Percentiles rank a stretch among this genome's conserved stretches.
Evolutionary conservation across 495 filamentous ascomycete genomes (phyloP).

Genomic region (Hypomontagnella monticulosa): DNA sequence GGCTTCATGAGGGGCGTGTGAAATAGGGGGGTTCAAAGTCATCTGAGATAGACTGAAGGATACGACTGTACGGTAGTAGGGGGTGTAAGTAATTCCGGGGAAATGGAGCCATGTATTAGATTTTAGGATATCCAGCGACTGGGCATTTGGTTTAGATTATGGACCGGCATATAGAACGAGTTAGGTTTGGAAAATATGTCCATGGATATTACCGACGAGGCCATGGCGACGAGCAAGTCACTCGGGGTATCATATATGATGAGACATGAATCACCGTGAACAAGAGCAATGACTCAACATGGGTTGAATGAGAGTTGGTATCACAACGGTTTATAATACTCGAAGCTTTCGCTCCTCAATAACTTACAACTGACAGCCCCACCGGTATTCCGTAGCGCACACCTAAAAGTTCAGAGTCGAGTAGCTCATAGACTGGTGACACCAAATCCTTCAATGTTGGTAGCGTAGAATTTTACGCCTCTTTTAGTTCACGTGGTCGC

Average conservation of each 20-base stretch:
- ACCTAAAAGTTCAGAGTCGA: background rate
- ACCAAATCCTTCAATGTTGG: too few relatives aligned
- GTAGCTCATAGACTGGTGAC: too few relatives aligned
- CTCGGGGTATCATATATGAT: too few relatives aligned
- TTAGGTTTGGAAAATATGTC: too few relatives aligned
- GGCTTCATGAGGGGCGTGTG: slow-evolving; percentile 39
- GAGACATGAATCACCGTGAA: too few relatives aligned
- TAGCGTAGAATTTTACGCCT: too few relatives aligned
- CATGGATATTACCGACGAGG: too few relatives aligned
- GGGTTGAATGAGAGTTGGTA: too few relatives aligned
- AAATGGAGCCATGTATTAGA: background rate
- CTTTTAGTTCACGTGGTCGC: too few relatives aligned
- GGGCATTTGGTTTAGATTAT: slow-evolving; percentile 8
- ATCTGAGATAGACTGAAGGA: background rate
- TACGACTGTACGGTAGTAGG: background rate
- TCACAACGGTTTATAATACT: background rate
- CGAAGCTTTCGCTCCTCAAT: background rate
- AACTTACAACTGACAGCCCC: background rate
- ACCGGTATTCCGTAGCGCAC: slow-evolving; percentile 20
- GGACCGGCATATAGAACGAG: too few relatives aligned
- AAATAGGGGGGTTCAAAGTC: background rate
- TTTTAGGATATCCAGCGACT: background rate
- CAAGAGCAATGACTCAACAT: too few relatives aligned
- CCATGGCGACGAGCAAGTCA: too few relatives aligned
- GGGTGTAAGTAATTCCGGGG: background rate